These are phyloP conservation scores for Mycosarcoma mackinlayi DNA, from an alignment of 1,284 basidiomycete species.

Conservation along the genomic window DNA sequence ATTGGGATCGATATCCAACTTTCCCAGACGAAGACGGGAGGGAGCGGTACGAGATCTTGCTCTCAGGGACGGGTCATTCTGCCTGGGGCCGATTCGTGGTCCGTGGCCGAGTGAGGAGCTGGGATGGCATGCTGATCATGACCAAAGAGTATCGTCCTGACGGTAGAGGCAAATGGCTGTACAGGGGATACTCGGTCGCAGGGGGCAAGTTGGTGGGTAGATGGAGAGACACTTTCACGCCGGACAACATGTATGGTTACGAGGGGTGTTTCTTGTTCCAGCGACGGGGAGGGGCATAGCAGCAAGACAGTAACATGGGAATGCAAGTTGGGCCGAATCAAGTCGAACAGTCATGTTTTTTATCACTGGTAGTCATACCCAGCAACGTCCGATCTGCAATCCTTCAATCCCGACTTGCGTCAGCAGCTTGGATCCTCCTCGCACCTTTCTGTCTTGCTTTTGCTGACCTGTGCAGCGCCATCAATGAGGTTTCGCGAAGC, in stretches of 20 bases:
- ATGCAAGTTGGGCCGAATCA: no score
- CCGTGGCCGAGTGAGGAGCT: constrained; percentile 70
- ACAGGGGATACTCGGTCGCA: constrained; percentile 70
- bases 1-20: constrained; percentile 42
- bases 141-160: constrained; percentile 72
- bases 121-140: constrained; percentile 72
- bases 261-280: constrained; percentile 62
- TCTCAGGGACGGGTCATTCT: constrained; percentile 71
- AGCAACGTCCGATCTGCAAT: no score
- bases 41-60: constrained; percentile 68
- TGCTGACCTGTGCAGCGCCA: no score
- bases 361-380: no score
- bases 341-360: no score
- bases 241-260: constrained; percentile 66
- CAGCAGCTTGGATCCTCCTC: no score
- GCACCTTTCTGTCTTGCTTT: no score
- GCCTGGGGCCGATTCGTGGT: constrained; percentile 72
- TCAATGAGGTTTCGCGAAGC: no score
- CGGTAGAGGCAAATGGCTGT: constrained; percentile 72
- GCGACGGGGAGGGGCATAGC: constrained; percentile 19
- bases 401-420: no score
- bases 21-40: constrained; percentile 43
- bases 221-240: constrained; percentile 70
- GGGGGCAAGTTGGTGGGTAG: constrained; percentile 63
- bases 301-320: neutral